phyloP scores from a whole-genome alignment of 306 rosid genomes.

The Vigna reflexopilosa region DNA sequence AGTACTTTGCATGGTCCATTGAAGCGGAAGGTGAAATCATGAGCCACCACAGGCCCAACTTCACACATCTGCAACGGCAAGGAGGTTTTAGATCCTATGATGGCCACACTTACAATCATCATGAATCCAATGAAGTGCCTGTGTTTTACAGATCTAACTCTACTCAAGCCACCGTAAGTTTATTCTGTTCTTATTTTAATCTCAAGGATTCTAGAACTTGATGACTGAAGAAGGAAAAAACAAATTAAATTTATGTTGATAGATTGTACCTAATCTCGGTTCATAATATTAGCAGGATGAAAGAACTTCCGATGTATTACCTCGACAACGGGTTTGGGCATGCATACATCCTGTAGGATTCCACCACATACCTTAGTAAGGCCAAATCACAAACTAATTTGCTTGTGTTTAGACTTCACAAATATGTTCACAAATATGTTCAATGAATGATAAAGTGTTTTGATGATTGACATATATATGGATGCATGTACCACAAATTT shows the following conservation, averaged over 20 bases:
- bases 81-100: conserved; percentile 47
- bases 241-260: conserved; percentile 3
- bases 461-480: neutral
- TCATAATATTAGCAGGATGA: conserved; percentile 54
- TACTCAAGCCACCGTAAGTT: conserved; percentile 52
- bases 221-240: neutral
- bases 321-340: conserved; percentile 39
- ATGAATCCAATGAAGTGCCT: conserved; percentile 50
- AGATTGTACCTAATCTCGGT: neutral
- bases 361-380: conserved; percentile 52
- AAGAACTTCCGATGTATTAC: conserved; percentile 41
- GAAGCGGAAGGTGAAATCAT: conserved; percentile 48
- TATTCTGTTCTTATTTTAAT: conserved; percentile 9
- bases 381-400: conserved; percentile 10
- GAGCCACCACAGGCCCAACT: conserved; percentile 56
- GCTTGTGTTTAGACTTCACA: neutral
- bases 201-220: neutral
- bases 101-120: conserved; percentile 39
- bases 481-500: conserved; percentile 8
- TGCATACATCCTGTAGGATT: conserved; percentile 43
- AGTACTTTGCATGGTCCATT: conserved; percentile 21
- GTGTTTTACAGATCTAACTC: conserved; percentile 47
- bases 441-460: neutral
- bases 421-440: neutral
- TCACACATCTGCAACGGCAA: conserved; percentile 38